Conservation (phyloP, 306 rosid genomes). For the Quercus cerris region DNA sequence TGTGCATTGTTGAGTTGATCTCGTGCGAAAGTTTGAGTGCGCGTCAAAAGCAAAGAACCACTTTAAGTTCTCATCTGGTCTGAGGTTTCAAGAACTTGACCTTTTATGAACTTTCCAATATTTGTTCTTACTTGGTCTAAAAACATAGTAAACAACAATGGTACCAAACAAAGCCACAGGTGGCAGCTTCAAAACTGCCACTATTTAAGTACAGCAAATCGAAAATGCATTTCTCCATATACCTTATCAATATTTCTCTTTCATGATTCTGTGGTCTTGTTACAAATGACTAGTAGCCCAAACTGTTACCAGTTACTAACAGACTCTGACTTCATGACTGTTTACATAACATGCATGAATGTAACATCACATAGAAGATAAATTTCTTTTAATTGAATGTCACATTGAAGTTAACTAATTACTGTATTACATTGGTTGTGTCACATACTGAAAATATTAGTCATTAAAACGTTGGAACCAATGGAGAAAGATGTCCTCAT, state of each 20-base stretch:
- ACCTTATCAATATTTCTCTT: neutral
- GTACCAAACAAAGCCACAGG: neutral
- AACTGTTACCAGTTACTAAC: neutral
- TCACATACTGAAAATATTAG: slow-evolving; percentile 1
- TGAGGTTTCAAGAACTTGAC: too few species aligned
- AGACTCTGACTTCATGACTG: neutral
- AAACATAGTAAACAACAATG: neutral
- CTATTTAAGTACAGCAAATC: neutral
- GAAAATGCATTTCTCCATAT: neutral
- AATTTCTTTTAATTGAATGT: too few species aligned
- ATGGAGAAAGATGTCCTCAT: slow-evolving; percentile 34
- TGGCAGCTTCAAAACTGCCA: neutral
- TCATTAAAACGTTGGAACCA: slow-evolving; percentile 14
- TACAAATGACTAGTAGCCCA: neutral
- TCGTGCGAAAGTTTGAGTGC: too few species aligned
- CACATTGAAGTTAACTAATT: slow-evolving; percentile 31
- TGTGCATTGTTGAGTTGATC: too few species aligned
- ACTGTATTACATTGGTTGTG: slow-evolving; percentile 20
- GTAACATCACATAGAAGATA: slow-evolving; percentile 22
- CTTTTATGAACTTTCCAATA: neutral
- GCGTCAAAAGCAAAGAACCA: too few species aligned
- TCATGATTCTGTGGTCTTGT: neutral
- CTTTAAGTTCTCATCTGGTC: too few species aligned
- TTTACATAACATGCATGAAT: neutral
- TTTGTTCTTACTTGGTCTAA: neutral